Evolutionary conservation across 2,329 filamentous ascomycete genomes (phyloP), one percentile per base, ranked within the genome.

Genomic region (Sphaerulina populicola): DNA sequence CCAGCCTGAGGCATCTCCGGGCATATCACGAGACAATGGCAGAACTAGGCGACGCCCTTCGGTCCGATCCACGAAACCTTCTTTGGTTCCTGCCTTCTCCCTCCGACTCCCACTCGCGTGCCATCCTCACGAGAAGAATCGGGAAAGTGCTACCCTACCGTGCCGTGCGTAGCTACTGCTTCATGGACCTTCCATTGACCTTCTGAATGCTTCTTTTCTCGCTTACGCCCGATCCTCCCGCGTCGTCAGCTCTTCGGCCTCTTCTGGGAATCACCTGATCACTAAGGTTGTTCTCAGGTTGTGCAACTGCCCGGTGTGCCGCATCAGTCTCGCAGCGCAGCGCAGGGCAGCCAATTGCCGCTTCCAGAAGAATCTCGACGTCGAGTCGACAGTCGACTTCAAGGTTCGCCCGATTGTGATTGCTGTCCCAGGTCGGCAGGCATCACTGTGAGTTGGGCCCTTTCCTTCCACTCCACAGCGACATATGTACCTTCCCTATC

Each of bases 401-500:
- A n/a, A n/a, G n/a, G n/a, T n/a, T n/a, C 15, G 11, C 18, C n/a
- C 33, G 35, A 45, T 36, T 35, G 31, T 27, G 35, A 45, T 36
- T 35, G 31, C 49, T 21, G n/a, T 42, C 36, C 46, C 6, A 18
- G 18, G 39, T 5, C 10, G 39, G 23, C 49, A 52, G 49, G 38
- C 44, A 43, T 23, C 40, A 45, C 23, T 46, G 49, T 51, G 49
- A 51, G 49, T 46, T 35, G 41, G 40, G n/a, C 36, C 23, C 21
- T 35, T 35, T 51, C 39, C 18, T 18, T 18, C 18, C n/a, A n/a
- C n/a, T 39, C 44, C 31, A 38, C 14, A 2, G 38, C 31, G 4
- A 12, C 38, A 7, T 9, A n/a, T n/a, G n/a, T n/a, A 23, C 15
- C 14, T 14, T 23, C 18, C 33, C 41, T 14, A 7, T 11, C 38